Percentiles rank a stretch among this genome's conserved stretches.
Evolutionary conservation across 345 rosid genomes (phyloP).

Genomic region (Diplotaxis tenuifolia): DNA sequence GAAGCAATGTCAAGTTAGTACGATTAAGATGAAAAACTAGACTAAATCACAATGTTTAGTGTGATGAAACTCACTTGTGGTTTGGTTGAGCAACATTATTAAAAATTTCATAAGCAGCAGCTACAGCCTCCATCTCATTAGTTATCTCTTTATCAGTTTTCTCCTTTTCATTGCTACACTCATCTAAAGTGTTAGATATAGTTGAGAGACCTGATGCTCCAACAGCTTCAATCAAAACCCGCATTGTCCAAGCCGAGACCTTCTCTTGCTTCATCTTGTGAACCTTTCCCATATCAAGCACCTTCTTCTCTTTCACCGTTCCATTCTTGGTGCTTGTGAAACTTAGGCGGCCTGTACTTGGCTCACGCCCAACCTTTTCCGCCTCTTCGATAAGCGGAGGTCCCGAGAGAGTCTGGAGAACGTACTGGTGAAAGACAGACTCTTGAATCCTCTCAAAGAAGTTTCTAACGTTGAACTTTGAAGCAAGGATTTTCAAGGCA

Average conservation of each 20-base stretch:
- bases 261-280: background rate
- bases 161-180: background rate
- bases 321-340: background rate
- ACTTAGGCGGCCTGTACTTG: background rate
- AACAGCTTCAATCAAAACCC: background rate
- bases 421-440: background rate
- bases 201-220: background rate
- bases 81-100: background rate
- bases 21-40: background rate
- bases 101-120: background rate
- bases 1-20: background rate
- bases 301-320: background rate
- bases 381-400: background rate
- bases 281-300: background rate
- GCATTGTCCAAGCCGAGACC: background rate
- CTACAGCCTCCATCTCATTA: background rate
- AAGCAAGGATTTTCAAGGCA: background rate
- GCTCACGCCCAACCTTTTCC: background rate
- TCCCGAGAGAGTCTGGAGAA: background rate
- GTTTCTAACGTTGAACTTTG: background rate
- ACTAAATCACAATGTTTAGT: background rate
- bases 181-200: background rate
- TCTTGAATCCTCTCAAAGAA: background rate
- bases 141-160: background rate
- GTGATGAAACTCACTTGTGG: background rate